Evolutionary conservation across 2,329 filamentous ascomycete genomes (phyloP).

Genomic region (Parastagonospora nodorum): DNA sequence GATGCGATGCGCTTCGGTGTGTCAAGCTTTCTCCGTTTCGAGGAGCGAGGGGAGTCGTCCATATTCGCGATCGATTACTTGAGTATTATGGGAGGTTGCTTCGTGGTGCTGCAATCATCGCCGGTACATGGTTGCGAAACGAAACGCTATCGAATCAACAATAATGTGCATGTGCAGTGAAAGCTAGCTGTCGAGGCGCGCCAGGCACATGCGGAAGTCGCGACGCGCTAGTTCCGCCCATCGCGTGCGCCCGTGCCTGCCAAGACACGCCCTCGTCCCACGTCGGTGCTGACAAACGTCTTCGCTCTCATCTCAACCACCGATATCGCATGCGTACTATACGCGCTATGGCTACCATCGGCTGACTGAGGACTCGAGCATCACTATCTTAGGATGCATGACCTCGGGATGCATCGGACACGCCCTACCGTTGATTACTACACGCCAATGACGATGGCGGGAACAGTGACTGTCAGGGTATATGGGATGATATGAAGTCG

Average conservation of each 20-base stretch:
- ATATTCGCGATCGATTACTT: constrained; percentile 16
- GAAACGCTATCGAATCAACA: background rate
- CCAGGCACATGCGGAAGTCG: constrained; percentile 10
- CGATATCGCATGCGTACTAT: no score
- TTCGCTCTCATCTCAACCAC: background rate
- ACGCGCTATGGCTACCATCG: background rate
- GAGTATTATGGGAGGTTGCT: background rate
- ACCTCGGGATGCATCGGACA: constrained; percentile 10
- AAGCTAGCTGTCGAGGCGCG: constrained; percentile 16
- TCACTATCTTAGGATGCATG: background rate
- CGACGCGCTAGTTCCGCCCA: constrained; percentile 19
- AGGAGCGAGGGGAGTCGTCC: constrained; percentile 42
- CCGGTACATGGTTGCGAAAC: background rate
- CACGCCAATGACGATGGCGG: background rate
- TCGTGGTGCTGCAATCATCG: background rate
- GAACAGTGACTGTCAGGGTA: background rate
- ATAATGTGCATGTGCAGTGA: background rate
- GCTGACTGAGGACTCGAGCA: background rate
- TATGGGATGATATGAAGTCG: background rate
- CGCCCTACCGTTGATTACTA: constrained; percentile 26
- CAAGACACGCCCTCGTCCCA: background rate
- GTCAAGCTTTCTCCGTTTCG: constrained; percentile 45
- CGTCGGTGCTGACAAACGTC: background rate
- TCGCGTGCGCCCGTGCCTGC: constrained; percentile 15
- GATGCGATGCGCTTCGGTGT: constrained; percentile 27